Evolutionary conservation across 2,329 filamentous ascomycete genomes (phyloP).

Genomic region (Exserohilum turcica): DNA sequence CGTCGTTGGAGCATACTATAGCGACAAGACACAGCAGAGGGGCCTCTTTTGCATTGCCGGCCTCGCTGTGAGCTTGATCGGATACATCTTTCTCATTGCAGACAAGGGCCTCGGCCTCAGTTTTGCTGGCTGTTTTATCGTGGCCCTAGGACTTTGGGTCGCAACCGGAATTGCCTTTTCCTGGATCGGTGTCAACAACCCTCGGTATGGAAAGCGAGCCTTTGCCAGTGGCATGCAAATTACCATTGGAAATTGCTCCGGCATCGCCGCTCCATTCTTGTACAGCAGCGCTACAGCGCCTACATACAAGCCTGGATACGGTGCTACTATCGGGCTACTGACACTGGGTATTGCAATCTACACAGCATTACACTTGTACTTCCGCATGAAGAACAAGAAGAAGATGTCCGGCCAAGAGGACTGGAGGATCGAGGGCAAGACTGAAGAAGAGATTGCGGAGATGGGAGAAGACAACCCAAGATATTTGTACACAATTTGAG

Average conservation of each 20-base stretch:
- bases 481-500: constrained; percentile 31
- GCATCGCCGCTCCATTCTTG: constrained; percentile 34
- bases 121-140: constrained; percentile 36
- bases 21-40: constrained; percentile 34
- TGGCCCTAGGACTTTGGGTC: constrained; percentile 36
- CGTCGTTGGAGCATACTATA: constrained; percentile 30
- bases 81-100: constrained; percentile 53
- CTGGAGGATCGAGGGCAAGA: constrained; percentile 31
- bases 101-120: constrained; percentile 24
- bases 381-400: constrained; percentile 26
- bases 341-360: constrained; percentile 25
- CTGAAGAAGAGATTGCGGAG: constrained; percentile 31
- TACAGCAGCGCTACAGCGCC: constrained; percentile 21
- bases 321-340: constrained; percentile 30
- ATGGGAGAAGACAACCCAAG: constrained; percentile 35
- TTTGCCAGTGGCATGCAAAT: constrained; percentile 44
- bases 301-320: constrained; percentile 28
- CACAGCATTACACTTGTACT: constrained; percentile 26
- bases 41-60: constrained; percentile 35
- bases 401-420: constrained; percentile 32
- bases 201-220: constrained; percentile 40
- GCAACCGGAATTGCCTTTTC: constrained; percentile 33
- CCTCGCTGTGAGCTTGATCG: constrained; percentile 50
- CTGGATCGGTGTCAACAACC: constrained; percentile 38
- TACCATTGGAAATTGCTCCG: constrained; percentile 44